Conservation (phyloP, 495 filamentous ascomycete genomes). For the Neurospora sp. region DNA sequence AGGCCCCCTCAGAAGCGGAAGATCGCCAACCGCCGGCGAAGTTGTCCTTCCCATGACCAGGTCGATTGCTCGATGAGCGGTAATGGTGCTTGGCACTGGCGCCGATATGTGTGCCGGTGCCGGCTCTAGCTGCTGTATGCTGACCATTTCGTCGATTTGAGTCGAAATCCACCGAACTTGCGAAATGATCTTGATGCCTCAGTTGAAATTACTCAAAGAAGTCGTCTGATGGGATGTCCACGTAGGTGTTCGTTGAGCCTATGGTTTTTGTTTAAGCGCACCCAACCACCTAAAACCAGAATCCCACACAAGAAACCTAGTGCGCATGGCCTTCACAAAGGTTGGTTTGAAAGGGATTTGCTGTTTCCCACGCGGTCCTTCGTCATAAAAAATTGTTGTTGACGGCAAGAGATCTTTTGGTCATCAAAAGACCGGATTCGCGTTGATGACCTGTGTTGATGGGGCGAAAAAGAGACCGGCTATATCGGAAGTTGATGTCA, state of each 20-base stretch:
- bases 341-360: background rate
- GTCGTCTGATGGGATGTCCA: background rate
- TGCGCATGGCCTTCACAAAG: conserved; percentile 13
- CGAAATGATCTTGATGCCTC: conserved; percentile 7
- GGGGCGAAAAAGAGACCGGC: background rate
- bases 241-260: background rate
- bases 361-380: background rate
- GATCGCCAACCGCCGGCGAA: conserved; percentile 13
- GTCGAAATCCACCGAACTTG: conserved; percentile 5
- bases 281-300: conserved; percentile 4
- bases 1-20: conserved; percentile 24
- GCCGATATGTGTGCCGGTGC: conserved; percentile 16
- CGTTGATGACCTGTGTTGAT: background rate
- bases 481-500: background rate
- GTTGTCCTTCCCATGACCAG: conserved; percentile 21
- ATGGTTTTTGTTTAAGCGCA: background rate
- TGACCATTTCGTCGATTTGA: conserved; percentile 17
- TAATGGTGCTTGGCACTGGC: conserved; percentile 17
- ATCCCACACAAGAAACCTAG: conserved; percentile 1
- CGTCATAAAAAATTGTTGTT: background rate
- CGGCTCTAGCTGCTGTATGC: conserved; percentile 29
- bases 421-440: background rate
- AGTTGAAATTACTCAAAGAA: background rate
- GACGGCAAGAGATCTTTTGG: background rate
- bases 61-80: conserved; percentile 9